phyloP scores from a whole-genome alignment of 345 rosid genomes.

The Citrus australasica region DNA sequence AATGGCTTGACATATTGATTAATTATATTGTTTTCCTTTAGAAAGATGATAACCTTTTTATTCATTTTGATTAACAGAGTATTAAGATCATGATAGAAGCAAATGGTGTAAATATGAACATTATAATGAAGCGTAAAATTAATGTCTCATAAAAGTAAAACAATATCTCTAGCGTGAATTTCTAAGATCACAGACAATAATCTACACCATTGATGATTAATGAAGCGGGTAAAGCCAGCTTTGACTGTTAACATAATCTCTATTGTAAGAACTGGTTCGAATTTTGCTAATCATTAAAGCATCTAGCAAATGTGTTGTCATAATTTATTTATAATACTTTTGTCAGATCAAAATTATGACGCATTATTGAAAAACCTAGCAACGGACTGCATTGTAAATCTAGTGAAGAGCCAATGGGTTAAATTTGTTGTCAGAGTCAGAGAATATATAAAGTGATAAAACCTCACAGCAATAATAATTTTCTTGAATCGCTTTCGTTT shows the following conservation, averaged over 20 bases:
- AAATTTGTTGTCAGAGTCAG: conserved; percentile 1
- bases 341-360: conserved; percentile 29
- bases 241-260: neutral
- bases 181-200: conserved; percentile 8
- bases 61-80: neutral
- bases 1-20: too few relatives aligned
- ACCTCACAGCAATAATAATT: too few relatives aligned
- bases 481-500: conserved; percentile 29
- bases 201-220: neutral
- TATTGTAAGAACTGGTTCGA: neutral
- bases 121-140: conserved; percentile 10
- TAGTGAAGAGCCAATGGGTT: neutral
- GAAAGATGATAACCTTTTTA: neutral
- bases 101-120: neutral
- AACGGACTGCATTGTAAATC: conserved; percentile 1
- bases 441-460: too few relatives aligned
- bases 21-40: too few relatives aligned
- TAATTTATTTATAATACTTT: conserved; percentile 22
- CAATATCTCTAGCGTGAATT: neutral
- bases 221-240: neutral
- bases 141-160: conserved; percentile 19
- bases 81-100: conserved; percentile 7
- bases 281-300: conserved; percentile 37
- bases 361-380: conserved; percentile 12
- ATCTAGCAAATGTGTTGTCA: conserved; percentile 21